These are phyloP conservation scores for Trypanosomatidae sp. DNA, from an alignment of 208 protist genomes.

Conservation along the genomic window DNA sequence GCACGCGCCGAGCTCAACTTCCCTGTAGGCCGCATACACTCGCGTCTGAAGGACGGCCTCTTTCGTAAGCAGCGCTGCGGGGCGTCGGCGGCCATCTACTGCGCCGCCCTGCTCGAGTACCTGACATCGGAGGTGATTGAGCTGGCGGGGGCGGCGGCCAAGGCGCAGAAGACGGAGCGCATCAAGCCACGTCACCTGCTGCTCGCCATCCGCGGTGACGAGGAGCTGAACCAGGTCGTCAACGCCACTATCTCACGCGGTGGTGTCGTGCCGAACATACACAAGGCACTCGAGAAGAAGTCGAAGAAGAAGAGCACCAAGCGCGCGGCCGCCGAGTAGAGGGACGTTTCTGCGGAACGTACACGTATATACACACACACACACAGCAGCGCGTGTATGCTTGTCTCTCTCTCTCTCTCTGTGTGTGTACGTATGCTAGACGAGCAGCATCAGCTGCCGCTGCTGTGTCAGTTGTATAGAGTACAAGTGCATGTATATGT, in stretches of 20 bases:
- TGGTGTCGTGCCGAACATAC: constrained; percentile 82
- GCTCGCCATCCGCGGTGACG: constrained; percentile 97
- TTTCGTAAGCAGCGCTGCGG: constrained; percentile 93
- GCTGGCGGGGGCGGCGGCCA: constrained; percentile 95
- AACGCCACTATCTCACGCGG: constrained; percentile 87
- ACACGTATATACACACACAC: neutral
- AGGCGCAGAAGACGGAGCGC: constrained; percentile 95
- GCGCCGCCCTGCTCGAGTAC: constrained; percentile 98
- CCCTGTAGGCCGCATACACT: constrained; percentile 98
- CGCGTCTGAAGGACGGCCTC: constrained; percentile 94
- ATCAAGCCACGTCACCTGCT: constrained; percentile 98
- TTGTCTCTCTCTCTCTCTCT: neutral
- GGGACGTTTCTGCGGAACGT: neutral
- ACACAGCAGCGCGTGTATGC: neutral
- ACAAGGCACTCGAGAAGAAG: constrained; percentile 87
- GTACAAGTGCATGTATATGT: too few relatives aligned
- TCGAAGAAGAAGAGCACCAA: constrained; percentile 84
- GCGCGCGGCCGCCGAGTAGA: constrained; percentile 15
- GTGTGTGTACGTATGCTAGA: too few relatives aligned
- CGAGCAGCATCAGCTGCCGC: too few relatives aligned
- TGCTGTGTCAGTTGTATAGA: too few relatives aligned
- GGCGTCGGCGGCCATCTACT: constrained; percentile 96
- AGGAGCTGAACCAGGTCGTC: constrained; percentile 98
- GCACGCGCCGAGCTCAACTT: constrained; percentile 88
- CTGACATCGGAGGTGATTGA: constrained; percentile 98